phyloP scores from a whole-genome alignment of 2,329 filamentous ascomycete genomes.

The Pseudogymnoascus sp. region DNA sequence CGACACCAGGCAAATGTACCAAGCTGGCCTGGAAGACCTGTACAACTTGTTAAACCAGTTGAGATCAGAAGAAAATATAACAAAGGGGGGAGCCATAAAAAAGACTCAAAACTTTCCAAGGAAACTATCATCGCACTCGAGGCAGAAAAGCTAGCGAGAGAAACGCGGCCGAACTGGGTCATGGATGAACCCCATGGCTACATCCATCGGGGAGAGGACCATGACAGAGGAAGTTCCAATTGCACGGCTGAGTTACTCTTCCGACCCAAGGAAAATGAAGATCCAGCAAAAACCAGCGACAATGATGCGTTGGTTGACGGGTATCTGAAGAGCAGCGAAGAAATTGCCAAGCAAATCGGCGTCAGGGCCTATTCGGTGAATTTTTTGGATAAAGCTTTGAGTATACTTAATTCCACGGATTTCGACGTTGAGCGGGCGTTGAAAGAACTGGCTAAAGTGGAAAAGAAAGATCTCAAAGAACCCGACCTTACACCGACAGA shows the following conservation, averaged over 20 bases:
- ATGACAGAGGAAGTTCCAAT: slow-evolving; percentile 59
- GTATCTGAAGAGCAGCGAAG: slow-evolving; percentile 58
- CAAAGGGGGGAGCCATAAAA: slow-evolving; percentile 58
- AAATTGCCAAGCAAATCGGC: slow-evolving; percentile 61
- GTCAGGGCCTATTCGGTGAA: slow-evolving; percentile 75
- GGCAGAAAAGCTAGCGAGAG: slow-evolving; percentile 69
- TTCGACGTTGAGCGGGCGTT: slow-evolving; percentile 68
- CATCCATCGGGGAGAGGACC: slow-evolving; percentile 73
- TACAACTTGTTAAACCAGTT: slow-evolving; percentile 82
- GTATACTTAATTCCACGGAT: slow-evolving; percentile 62
- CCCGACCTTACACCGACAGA: slow-evolving; percentile 73
- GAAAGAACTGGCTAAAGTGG: slow-evolving; percentile 58
- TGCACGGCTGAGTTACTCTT: slow-evolving; percentile 72
- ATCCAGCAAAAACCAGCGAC: slow-evolving; percentile 30
- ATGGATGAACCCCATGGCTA: slow-evolving; percentile 88
- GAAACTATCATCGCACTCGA: slow-evolving; percentile 74
- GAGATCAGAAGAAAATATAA: slow-evolving; percentile 74
- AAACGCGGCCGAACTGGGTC: slow-evolving; percentile 84
- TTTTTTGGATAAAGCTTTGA: slow-evolving; percentile 73
- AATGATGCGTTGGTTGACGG: slow-evolving; percentile 55
- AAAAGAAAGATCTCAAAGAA: slow-evolving; percentile 72
- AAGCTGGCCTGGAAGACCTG: slow-evolving; percentile 77
- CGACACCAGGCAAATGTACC: slow-evolving; percentile 82
- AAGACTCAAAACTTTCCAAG: slow-evolving; percentile 69
- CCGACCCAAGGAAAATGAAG: slow-evolving; percentile 57